Percentiles rank a stretch among this genome's conserved stretches.
These are phyloP conservation scores for Backusella morwellensis DNA, from an alignment of 192 early-diverging fungal species.

Conservation along the genomic window DNA sequence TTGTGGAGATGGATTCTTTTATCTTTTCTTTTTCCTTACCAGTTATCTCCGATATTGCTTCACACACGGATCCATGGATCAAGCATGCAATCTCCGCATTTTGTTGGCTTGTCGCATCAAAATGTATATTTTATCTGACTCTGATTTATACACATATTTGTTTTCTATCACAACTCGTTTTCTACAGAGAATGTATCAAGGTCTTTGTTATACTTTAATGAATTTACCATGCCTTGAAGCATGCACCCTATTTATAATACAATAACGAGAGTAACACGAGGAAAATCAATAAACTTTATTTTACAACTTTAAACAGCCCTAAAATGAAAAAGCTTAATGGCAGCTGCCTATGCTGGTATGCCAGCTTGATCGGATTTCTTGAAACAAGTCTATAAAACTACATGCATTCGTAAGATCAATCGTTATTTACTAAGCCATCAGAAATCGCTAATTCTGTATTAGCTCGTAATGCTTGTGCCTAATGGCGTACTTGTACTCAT, in stretches of 20 bases:
- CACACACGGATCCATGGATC: not conserved
- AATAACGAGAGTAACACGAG: not conserved
- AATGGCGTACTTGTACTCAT: too few relatives aligned
- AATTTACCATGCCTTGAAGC: not conserved
- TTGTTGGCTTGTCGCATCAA: not conserved
- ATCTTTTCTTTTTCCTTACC: not conserved
- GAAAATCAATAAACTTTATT: constrained; percentile 3
- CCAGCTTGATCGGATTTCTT: not conserved
- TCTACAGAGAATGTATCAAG: not conserved
- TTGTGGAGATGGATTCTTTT: not conserved
- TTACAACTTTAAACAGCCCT: not conserved
- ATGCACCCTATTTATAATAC: not conserved
- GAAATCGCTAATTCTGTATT: too few relatives aligned
- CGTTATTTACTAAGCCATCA: not conserved
- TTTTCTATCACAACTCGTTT: not conserved
- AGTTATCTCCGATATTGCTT: constrained; percentile 3
- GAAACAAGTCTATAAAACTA: not conserved
- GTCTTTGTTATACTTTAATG: not conserved
- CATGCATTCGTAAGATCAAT: not conserved
- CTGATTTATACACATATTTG: not conserved
- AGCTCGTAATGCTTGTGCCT: too few relatives aligned
- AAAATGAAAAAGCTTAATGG: not conserved
- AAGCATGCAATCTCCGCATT: constrained; percentile 1
- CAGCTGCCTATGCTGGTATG: not conserved
- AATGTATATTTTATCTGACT: not conserved